Percentiles rank a stretch among this genome's conserved stretches.
phyloP scores from a whole-genome alignment of 192 early-diverging fungal species.

The Mortierella alpina region DNA sequence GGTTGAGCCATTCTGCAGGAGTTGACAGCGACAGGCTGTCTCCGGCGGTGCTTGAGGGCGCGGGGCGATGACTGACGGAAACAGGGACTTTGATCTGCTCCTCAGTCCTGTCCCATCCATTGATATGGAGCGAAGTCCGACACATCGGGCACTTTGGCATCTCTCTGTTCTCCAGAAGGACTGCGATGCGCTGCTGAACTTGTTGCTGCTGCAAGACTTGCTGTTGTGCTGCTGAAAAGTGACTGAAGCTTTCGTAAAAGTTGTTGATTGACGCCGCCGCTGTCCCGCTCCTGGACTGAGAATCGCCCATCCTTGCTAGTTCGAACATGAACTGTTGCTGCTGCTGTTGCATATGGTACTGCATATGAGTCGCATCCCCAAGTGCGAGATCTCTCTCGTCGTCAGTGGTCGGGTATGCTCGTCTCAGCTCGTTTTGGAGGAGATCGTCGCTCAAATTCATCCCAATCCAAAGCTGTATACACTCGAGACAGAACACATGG shows the following conservation, averaged over 20 bases:
- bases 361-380: neutral
- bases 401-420: conserved; percentile 23
- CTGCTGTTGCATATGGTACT: conserved; percentile 1
- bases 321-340: conserved; percentile 43
- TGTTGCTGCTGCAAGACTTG: conserved; percentile 37
- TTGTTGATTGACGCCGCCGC: neutral
- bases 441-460: conserved; percentile 48
- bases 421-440: conserved; percentile 43
- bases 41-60: conserved; percentile 1
- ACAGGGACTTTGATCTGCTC: conserved; percentile 45
- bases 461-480: conserved; percentile 52
- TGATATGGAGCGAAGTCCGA: conserved; percentile 42
- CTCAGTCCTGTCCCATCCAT: conserved; percentile 49
- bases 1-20: conserved; percentile 19
- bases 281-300: conserved; percentile 7
- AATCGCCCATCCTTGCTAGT: conserved; percentile 42
- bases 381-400: conserved; percentile 15
- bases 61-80: conserved; percentile 15
- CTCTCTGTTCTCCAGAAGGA: conserved; percentile 33
- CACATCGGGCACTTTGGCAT: conserved; percentile 54
- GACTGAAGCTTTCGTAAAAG: conserved; percentile 21
- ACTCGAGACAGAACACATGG: conserved; percentile 51
- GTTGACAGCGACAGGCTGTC: conserved; percentile 7
- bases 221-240: conserved; percentile 22
- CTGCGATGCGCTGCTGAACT: conserved; percentile 30